These are phyloP conservation scores for Pleurotus ostreatus DNA, from an alignment of 768 basidiomycete genomes.

Conservation along the genomic window DNA sequence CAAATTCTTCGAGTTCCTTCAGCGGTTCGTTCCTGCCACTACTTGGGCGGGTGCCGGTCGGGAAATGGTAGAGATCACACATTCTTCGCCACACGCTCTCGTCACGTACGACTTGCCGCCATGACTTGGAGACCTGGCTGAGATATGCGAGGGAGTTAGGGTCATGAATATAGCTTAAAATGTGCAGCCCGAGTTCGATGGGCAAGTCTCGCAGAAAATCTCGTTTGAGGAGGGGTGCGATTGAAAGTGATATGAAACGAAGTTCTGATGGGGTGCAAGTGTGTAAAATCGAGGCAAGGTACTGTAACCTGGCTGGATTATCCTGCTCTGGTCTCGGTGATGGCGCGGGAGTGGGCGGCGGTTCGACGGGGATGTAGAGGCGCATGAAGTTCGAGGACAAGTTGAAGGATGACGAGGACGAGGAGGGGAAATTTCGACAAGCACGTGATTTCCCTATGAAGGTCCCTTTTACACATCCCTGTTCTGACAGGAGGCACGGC, in stretches of 20 bases:
- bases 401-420: no score
- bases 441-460: no score
- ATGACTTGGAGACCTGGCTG: conserved; percentile 63
- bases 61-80: conserved; percentile 45
- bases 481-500: no score
- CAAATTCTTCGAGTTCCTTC: conserved; percentile 29
- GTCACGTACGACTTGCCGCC: conserved; percentile 67
- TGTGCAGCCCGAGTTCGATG: conserved; percentile 69
- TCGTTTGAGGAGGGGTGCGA: conserved; percentile 60
- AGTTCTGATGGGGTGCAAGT: conserved; percentile 60
- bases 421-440: no score
- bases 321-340: conserved; percentile 43
- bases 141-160: conserved; percentile 68
- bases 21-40: conserved; percentile 25
- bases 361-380: conserved; percentile 49
- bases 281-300: conserved; percentile 44
- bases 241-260: conserved; percentile 60
- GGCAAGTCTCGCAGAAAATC: conserved; percentile 59
- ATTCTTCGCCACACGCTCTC: conserved; percentile 80
- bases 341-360: conserved; percentile 61
- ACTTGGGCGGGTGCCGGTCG: neutral
- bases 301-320: conserved; percentile 43
- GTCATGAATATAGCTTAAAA: conserved; percentile 75
- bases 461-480: no score
- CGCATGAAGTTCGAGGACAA: neutral